Evolutionary conservation across 139 green algal species (phyloP), one percentile per base, ranked within the genome.

Genomic region (Dunaliella primolecta): DNA sequence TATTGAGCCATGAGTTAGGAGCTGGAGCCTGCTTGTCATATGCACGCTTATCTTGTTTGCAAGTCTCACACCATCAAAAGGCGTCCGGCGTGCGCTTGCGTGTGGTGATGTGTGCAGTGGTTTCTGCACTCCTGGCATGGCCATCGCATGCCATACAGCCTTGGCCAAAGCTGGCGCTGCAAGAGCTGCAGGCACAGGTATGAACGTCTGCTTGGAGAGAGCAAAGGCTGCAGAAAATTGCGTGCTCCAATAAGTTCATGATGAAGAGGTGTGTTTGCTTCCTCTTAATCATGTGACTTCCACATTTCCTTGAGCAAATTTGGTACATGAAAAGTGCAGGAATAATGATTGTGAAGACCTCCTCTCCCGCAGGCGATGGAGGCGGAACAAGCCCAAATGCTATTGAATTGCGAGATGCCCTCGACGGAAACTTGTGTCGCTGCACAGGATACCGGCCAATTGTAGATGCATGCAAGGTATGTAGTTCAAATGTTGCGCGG

Each of bases 381-480:
- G 3, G 20, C 36, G 35, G 81, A 77, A 78, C 64, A 2, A 71
- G 31, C 0, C 38, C 1, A 0, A 76, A 64, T 33, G 33, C 46
- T 20, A 56, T 46, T 21, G 37, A 56, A 1, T 30, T 96, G 80
- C 87, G 91, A 31, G 70, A 81, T 27, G 88, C 89, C 7, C 81
- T 97, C n/a, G 94, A 97, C 76, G 94, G 94, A 80, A 96, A 96
- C 87, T 80, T 96, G 64, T 97, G 93, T 89, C 87, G 93, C 32
- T 97, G 94, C 92, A 97, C 94, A 0, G 94, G 94, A 15, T 97
- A 94, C 83, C 70, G 93, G 25, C 91, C 94, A 79, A 95, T 97
- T 33, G 55, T 95, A 72, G 92, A 95, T 35, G 87, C 82, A 7
- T 92, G 80, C 81, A 89, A 90, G 87, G 89, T 91, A 35, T 81